A percentile compares a stretch with the other conserved stretches of the same genome.
phyloP scores from a whole-genome alignment of 2,329 filamentous ascomycete genomes.

The Hansfordia pulvinata region DNA sequence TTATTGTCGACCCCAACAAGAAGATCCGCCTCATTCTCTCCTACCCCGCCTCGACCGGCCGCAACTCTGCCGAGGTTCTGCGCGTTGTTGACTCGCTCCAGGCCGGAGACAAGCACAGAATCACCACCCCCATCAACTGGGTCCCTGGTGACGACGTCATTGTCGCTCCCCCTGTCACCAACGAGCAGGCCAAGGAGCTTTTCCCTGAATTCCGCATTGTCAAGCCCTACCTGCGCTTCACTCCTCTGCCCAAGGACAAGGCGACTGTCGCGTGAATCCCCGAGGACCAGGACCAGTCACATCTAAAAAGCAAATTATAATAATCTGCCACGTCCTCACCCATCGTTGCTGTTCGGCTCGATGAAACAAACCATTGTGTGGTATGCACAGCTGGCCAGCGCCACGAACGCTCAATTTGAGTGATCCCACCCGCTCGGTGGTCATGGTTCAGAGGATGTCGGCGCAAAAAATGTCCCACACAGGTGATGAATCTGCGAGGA shows the following conservation, averaged over 20 bases:
- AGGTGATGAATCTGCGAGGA: too few relatives aligned
- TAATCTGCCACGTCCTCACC: not conserved
- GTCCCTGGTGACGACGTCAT: conserved; percentile 81
- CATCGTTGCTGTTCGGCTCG: too few relatives aligned
- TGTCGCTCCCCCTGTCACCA: conserved; percentile 70
- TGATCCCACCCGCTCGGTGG: too few relatives aligned
- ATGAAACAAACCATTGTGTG: not conserved
- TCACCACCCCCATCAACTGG: conserved; percentile 89
- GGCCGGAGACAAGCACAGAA: conserved; percentile 74
- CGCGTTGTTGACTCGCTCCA: conserved; percentile 69
- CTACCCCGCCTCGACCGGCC: conserved; percentile 83
- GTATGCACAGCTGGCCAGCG: not conserved
- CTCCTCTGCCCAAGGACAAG: conserved; percentile 45
- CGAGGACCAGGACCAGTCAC: not conserved
- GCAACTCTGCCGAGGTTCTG: conserved; percentile 68
- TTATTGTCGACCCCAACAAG: conserved; percentile 89
- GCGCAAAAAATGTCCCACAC: too few relatives aligned
- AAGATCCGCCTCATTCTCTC: conserved; percentile 85
- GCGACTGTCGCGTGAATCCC: conserved; percentile 16
- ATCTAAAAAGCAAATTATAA: conserved; percentile 9
- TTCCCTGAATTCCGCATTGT: conserved; percentile 64
- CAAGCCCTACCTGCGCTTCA: conserved; percentile 65
- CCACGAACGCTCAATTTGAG: too few relatives aligned
- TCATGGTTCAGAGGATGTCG: too few relatives aligned
- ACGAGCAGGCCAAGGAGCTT: conserved; percentile 74